A percentile compares a stretch with the other conserved stretches of the same genome.
phyloP scores from a whole-genome alignment of 495 filamentous ascomycete species.

The Endocarpon pusillum region DNA sequence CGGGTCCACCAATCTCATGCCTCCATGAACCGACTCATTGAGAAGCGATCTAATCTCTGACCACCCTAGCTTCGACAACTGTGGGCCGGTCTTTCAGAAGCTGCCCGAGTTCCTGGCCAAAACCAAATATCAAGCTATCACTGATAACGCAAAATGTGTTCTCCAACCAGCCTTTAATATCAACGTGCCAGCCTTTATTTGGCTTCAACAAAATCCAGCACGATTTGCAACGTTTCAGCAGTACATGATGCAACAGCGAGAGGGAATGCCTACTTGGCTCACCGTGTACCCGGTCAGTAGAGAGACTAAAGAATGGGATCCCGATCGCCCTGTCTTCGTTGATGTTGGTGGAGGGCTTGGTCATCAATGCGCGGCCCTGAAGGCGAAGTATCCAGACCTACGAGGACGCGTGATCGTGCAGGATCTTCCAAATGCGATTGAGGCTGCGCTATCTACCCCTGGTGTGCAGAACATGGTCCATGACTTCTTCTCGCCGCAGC shows the following conservation, averaged over 20 bases:
- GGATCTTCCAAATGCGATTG: slow-evolving; percentile 29
- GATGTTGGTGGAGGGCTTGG: slow-evolving; percentile 37
- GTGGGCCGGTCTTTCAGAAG: slow-evolving; percentile 13
- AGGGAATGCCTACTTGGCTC: slow-evolving; percentile 17
- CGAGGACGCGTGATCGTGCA: slow-evolving; percentile 33
- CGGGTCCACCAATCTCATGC: not conserved
- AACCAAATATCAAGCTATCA: slow-evolving; percentile 23
- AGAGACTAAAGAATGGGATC: slow-evolving; percentile 6
- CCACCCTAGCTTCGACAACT: slow-evolving; percentile 17
- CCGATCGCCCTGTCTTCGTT: slow-evolving; percentile 23
- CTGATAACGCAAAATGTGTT: slow-evolving; percentile 16
- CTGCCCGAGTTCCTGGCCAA: slow-evolving; percentile 24
- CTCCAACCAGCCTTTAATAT: slow-evolving; percentile 28
- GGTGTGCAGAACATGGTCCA: slow-evolving; percentile 29
- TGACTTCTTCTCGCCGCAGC: slow-evolving; percentile 34
- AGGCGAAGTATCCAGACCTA: slow-evolving; percentile 22
- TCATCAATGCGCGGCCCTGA: slow-evolving; percentile 31
- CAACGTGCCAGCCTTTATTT: slow-evolving; percentile 21
- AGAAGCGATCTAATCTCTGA: slow-evolving; percentile 1
- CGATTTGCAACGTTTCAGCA: slow-evolving; percentile 19
- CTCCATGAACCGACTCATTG: slow-evolving; percentile 12
- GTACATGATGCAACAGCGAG: slow-evolving; percentile 19
- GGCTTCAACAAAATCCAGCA: slow-evolving; percentile 22
- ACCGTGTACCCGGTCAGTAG: slow-evolving; percentile 12
- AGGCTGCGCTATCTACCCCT: slow-evolving; percentile 16